Percentiles rank a stretch among this genome's conserved stretches.
Conservation (phyloP, 202 grass and related monocot species). For the Dendrocalamus latiflorus region DNA sequence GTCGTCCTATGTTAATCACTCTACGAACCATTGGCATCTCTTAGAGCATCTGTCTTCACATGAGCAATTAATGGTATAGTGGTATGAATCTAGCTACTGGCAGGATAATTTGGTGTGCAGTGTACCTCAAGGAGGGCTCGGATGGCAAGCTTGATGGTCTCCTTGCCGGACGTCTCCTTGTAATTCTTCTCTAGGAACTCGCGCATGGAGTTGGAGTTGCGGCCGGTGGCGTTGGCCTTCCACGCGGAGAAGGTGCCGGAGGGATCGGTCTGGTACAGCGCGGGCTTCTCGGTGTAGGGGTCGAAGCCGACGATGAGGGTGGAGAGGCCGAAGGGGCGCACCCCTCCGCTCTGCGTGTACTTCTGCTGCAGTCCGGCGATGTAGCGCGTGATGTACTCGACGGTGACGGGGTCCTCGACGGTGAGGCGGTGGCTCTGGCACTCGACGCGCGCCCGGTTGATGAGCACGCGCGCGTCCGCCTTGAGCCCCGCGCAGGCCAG, state of each 20-base stretch:
- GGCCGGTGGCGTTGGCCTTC: conserved; percentile 88
- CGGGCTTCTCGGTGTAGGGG: conserved; percentile 56
- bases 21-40: background rate
- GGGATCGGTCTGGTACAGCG: conserved; percentile 78
- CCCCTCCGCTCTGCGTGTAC: conserved; percentile 79
- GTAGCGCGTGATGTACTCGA: conserved; percentile 89
- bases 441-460: conserved; percentile 88
- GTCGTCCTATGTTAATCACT: background rate
- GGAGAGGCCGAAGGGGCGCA: conserved; percentile 80
- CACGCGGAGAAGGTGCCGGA: conserved; percentile 81
- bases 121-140: conserved; percentile 72
- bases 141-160: conserved; percentile 86
- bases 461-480: conserved; percentile 82
- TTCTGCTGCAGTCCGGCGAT: conserved; percentile 90
- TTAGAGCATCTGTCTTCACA: background rate
- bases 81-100: background rate
- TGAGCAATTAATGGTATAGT: background rate
- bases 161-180: conserved; percentile 88
- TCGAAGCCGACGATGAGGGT: conserved; percentile 88
- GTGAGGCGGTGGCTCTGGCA: conserved; percentile 94
- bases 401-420: conserved; percentile 75
- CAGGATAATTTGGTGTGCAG: background rate
- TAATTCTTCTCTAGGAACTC: conserved; percentile 93
- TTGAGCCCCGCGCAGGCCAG: conserved; percentile 94
- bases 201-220: conserved; percentile 84